Evolutionary conservation across 2,329 filamentous ascomycete genomes (phyloP).

Genomic region (Colletotrichum sp.): DNA sequence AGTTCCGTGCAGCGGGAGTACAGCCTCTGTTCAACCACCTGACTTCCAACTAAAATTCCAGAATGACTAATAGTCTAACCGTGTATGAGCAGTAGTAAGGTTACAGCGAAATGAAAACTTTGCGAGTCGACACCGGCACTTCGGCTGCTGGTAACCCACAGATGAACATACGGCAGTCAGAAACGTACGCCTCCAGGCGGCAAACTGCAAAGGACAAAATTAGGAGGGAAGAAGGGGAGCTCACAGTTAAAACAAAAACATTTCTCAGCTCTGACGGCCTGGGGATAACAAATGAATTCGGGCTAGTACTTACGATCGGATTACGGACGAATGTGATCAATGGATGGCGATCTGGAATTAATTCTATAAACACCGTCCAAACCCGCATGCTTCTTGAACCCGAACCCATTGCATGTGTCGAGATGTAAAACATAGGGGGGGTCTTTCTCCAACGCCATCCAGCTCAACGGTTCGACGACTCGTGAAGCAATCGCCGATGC

Average conservation of each 20-base stretch:
- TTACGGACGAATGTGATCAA: neutral
- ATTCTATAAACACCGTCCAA: neutral
- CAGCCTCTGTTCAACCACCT: neutral
- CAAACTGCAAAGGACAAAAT: too few relatives aligned
- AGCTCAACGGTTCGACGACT: neutral
- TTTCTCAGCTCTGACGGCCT: neutral
- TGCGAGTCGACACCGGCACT: neutral
- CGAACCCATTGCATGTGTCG: accelerated
- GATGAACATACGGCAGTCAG: neutral
- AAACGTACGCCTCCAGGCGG: too few relatives aligned
- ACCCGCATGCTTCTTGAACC: neutral
- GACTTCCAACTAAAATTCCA: neutral
- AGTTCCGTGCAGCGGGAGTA: neutral
- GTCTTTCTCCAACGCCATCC: too few relatives aligned
- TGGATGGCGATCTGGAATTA: neutral
- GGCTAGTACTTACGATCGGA: neutral
- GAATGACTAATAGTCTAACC: neutral
- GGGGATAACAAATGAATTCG: neutral
- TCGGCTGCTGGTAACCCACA: neutral
- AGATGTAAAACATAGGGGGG: neutral
- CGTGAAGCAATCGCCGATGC: neutral
- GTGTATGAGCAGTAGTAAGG: neutral
- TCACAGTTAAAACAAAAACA: too few relatives aligned
- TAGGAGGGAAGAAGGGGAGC: too few relatives aligned
- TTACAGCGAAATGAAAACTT: neutral